Evolutionary conservation across 1,284 basidiomycete genomes (phyloP).

Genomic region (Rhodotorula sp.): DNA sequence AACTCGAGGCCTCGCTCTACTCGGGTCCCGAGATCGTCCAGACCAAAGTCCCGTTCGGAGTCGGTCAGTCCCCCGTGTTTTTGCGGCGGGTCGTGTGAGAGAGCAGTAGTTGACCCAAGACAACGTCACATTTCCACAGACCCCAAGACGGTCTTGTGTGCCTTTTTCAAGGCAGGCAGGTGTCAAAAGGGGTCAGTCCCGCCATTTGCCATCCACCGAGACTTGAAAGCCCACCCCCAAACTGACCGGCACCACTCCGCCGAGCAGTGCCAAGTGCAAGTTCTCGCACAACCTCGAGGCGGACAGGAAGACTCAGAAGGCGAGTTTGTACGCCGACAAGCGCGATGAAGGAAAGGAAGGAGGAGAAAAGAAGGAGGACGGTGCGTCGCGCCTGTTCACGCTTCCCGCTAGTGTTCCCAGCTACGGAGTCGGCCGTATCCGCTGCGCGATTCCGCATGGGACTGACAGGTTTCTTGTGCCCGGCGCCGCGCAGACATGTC

Average conservation of each 20-base stretch:
- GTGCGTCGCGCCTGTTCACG: slow-evolving; percentile 53
- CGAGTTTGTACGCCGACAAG: slow-evolving; percentile 87
- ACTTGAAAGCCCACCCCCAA: slow-evolving; percentile 6
- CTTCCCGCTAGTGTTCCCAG: background rate
- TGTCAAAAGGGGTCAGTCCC: slow-evolving; percentile 69
- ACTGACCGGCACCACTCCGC: background rate
- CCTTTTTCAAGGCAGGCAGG: slow-evolving; percentile 79
- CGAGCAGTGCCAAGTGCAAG: slow-evolving; percentile 57
- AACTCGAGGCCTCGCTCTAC: slow-evolving; percentile 74
- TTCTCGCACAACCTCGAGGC: slow-evolving; percentile 91
- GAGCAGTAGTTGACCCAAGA: background rate
- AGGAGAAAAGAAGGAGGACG: slow-evolving; percentile 57
- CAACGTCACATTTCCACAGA: slow-evolving; percentile 52
- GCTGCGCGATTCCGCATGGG: background rate
- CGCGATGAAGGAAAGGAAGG: slow-evolving; percentile 63
- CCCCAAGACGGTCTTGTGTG: slow-evolving; percentile 86
- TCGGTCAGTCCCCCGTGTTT: slow-evolving; percentile 52
- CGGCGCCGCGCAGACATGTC: slow-evolving; percentile 83
- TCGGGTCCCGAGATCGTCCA: slow-evolving; percentile 49
- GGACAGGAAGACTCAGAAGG: slow-evolving; percentile 90
- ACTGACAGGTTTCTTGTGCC: no score
- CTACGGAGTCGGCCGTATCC: no score
- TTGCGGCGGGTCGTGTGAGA: background rate
- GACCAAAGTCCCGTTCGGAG: slow-evolving; percentile 71
- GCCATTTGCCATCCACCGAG: background rate